Conservation (phyloP, 352 stramenopile genomes). For the Phytophthora agathidicida region DNA sequence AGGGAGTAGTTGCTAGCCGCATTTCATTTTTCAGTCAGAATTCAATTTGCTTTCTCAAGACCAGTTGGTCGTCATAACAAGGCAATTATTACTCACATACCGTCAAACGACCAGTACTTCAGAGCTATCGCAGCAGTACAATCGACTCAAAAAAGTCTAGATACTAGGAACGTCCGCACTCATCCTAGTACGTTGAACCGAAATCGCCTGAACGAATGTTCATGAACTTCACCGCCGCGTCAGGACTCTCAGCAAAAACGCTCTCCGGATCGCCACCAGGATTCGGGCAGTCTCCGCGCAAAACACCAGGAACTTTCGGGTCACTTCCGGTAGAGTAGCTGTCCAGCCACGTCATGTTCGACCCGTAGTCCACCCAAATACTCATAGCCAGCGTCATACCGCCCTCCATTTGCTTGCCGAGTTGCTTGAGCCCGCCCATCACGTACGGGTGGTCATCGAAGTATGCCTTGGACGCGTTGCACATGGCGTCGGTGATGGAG, state of each 20-base stretch:
- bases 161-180: no score
- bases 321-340: conserved; percentile 38
- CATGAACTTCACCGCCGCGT: conserved; percentile 59
- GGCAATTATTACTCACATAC: no score
- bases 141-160: no score
- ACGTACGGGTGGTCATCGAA: conserved; percentile 47
- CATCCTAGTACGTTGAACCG: conserved; percentile 45
- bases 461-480: conserved; percentile 36
- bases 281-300: conserved; percentile 48
- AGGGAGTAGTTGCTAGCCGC: no score
- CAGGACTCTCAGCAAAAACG: conserved; percentile 38
- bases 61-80: no score
- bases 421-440: conserved; percentile 43
- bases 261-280: conserved; percentile 40
- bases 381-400: conserved; percentile 69
- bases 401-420: conserved; percentile 44
- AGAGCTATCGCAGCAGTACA: no score
- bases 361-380: conserved; percentile 59
- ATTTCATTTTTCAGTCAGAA: no score
- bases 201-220: conserved; percentile 67
- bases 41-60: no score
- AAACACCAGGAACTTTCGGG: conserved; percentile 35
- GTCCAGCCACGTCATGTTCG: conserved; percentile 64
- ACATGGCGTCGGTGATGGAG: conserved; percentile 53
- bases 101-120: no score